Evolutionary conservation across 768 basidiomycete species (phyloP), one percentile per base, ranked within the genome.

Genomic region (Aureoboletus auriporus): DNA sequence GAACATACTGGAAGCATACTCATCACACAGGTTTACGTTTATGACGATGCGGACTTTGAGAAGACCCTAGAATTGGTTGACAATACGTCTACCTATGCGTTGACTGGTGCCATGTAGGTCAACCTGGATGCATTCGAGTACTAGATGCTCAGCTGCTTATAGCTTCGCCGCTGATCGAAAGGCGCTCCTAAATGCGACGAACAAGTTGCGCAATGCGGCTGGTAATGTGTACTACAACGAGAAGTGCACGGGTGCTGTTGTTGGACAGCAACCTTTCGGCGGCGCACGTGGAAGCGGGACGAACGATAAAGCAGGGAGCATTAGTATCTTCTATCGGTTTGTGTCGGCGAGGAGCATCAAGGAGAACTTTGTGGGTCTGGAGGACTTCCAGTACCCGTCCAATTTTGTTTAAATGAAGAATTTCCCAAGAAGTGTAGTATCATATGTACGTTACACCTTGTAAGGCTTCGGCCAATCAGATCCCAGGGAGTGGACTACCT

Each of bases 181-280:
- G 26, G 92, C 86, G 6, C 79, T 97, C 47, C 69, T 93, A 54
- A 71, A 73, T 30, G 90, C 93, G 2, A 84, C 91, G 37, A 86
- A 87, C 71, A 78, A 77, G 46, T 78, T 99, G 38, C 86, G 93
- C 47, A 87, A 95, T 70, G 77, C 93, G 1, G 91, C 96, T 4
- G 96, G 96, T 3, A 99, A 97, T 67, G 83, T 95, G 47, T 99
- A 99, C 74, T 92, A 93, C 72, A 97, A 97, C 68, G 94, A 97
- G 59, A 94, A 95, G 69, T 98, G 93, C 70, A 99, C 95, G 2
- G 93, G 93, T 29, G 93, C 93, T n/a, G 89, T 91, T 42, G 93
- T 98, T 31, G 95, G 93, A 8, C 94, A 97, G 67, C 94, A 99
- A 69, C 95, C 96, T 10, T 99, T 99, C 64, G 96, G 96, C 41